Percentiles rank a stretch among this genome's conserved stretches.
phyloP scores from a whole-genome alignment of 1,284 basidiomycete genomes.

The Pseudozyma thailandica region DNA sequence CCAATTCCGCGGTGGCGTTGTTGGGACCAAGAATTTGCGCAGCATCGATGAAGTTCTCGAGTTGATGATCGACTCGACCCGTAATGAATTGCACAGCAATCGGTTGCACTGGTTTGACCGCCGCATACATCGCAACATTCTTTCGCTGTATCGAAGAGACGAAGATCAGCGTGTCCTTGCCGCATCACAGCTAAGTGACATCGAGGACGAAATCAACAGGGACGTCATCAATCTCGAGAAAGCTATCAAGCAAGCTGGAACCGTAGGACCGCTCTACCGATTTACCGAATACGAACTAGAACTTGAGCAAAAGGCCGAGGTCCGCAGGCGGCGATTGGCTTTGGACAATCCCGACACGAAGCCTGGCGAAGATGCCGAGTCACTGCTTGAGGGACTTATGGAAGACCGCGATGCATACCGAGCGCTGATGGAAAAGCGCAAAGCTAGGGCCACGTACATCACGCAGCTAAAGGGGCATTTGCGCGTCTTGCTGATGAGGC shows the following conservation, averaged over 20 bases:
- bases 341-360: neutral
- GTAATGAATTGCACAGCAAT: conserved; percentile 36
- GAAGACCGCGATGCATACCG: conserved; percentile 23
- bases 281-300: conserved; percentile 42
- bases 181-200: conserved; percentile 33
- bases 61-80: conserved; percentile 59
- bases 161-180: conserved; percentile 38
- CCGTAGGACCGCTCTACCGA: conserved; percentile 45
- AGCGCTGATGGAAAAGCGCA: conserved; percentile 26
- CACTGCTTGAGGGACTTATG: conserved; percentile 12
- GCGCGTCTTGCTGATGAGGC: conserved; percentile 49
- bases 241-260: conserved; percentile 32
- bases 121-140: conserved; percentile 51
- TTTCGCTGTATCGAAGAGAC: conserved; percentile 52
- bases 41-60: conserved; percentile 64
- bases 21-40: conserved; percentile 50
- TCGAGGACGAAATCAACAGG: conserved; percentile 34
- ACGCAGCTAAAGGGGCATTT: conserved; percentile 35
- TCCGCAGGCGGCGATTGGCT: conserved; percentile 9
- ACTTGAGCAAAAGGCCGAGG: conserved; percentile 26
- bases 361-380: conserved; percentile 14
- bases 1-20: conserved; percentile 35
- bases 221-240: conserved; percentile 29
- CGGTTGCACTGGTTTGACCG: conserved; percentile 32
- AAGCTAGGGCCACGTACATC: conserved; percentile 27